These are phyloP conservation scores for Xylaria scruposa DNA, from an alignment of 495 filamentous ascomycete genomes.

Conservation along the genomic window DNA sequence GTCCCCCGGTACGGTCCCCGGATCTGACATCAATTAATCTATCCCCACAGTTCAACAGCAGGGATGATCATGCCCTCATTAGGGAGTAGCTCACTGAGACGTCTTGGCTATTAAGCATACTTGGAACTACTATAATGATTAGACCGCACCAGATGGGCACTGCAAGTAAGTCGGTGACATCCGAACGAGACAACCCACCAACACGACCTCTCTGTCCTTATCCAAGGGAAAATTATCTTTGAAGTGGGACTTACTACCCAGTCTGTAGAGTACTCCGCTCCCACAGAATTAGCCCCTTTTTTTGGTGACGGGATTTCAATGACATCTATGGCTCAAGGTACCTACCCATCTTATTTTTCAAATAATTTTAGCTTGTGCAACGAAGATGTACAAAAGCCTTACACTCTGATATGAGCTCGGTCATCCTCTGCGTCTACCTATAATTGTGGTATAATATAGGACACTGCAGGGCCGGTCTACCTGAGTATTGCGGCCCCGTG, in stretches of 20 bases:
- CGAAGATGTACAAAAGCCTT: not conserved
- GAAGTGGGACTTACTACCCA: not conserved
- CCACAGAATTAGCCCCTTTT: not conserved
- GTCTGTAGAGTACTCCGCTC: not conserved
- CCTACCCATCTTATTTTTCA: not conserved
- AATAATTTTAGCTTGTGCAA: not conserved
- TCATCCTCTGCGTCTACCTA: conserved; percentile 29
- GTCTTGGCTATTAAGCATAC: not conserved
- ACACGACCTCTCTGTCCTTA: not conserved
- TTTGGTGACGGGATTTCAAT: not conserved
- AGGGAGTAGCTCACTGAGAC: not conserved
- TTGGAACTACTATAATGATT: not conserved
- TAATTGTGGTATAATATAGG: conserved; percentile 29
- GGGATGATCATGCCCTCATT: conserved; percentile 25
- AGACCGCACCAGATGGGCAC: not conserved
- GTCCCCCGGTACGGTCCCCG: not conserved
- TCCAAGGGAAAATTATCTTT: not conserved
- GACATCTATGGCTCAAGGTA: not conserved
- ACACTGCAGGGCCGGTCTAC: conserved; percentile 31
- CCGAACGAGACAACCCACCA: conserved; percentile 10
- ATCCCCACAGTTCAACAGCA: conserved; percentile 25
- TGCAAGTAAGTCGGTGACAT: conserved; percentile 1
- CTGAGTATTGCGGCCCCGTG: conserved; percentile 26
- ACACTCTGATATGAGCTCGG: not conserved
- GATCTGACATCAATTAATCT: conserved; percentile 11